These are phyloP conservation scores for Plantago elongata DNA, from an alignment of 257 asterid genomes.

Conservation along the genomic window DNA sequence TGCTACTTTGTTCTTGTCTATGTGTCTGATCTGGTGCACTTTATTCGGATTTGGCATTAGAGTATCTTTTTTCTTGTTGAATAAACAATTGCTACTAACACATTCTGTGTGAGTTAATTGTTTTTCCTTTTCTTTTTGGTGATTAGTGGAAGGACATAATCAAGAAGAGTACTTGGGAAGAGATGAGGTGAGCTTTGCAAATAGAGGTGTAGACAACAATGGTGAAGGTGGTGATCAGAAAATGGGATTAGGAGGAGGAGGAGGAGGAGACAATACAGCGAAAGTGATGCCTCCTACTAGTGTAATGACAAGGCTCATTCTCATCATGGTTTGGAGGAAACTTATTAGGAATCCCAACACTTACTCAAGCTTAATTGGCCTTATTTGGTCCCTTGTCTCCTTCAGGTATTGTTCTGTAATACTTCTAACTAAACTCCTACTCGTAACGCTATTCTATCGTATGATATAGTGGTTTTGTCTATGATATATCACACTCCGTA, in stretches of 20 bases:
- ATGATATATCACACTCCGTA: too few species aligned
- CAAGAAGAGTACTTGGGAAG: slow-evolving; percentile 24
- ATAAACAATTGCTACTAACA: too few species aligned
- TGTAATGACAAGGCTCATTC: slow-evolving; percentile 92
- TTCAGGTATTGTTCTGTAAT: slow-evolving; percentile 45
- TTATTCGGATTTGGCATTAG: too few species aligned
- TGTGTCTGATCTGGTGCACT: too few species aligned
- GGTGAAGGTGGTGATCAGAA: slow-evolving; percentile 9
- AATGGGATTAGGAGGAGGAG: slow-evolving; percentile 47
- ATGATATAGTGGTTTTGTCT: too few species aligned
- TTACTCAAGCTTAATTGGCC: slow-evolving; percentile 81
- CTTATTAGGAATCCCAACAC: slow-evolving; percentile 96
- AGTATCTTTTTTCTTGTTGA: too few species aligned
- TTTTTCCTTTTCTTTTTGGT: too few species aligned
- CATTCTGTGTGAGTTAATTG: too few species aligned
- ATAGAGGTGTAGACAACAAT: slow-evolving; percentile 17
- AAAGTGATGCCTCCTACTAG: slow-evolving; percentile 88
- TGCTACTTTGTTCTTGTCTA: too few species aligned
- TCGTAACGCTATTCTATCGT: too few species aligned
- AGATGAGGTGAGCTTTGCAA: slow-evolving; percentile 31
- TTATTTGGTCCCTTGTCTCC: slow-evolving; percentile 82
- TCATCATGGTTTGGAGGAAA: slow-evolving; percentile 98
- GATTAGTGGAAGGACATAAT: slow-evolving; percentile 25
- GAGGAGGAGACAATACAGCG: slow-evolving; percentile 35
- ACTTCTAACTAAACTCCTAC: too few species aligned